Conservation (phyloP, 768 basidiomycete genomes). For the Xanthoconium stramineum region DNA sequence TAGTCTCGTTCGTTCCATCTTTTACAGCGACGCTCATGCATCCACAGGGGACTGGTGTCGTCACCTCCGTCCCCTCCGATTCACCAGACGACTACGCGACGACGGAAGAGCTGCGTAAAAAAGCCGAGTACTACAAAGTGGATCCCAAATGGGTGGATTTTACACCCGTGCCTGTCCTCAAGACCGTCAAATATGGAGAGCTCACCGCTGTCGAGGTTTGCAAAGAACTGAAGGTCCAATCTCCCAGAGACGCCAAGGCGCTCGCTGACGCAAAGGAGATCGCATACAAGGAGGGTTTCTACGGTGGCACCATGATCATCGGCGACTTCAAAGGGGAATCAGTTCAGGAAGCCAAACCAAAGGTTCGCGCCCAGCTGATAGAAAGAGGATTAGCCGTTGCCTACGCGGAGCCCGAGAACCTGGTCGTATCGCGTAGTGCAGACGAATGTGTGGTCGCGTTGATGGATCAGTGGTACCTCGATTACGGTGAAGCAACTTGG, state of each 20-base stretch:
- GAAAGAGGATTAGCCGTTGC: slow-evolving; percentile 72
- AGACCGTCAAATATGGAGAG: slow-evolving; percentile 90
- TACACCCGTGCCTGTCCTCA: slow-evolving; percentile 84
- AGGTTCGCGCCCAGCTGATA: slow-evolving; percentile 84
- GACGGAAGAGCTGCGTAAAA: slow-evolving; percentile 88
- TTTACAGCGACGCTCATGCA: background rate
- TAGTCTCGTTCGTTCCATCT: background rate
- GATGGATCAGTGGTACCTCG: slow-evolving; percentile 99
- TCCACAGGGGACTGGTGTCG: slow-evolving; percentile 90
- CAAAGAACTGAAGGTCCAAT: slow-evolving; percentile 90
- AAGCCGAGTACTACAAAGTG: slow-evolving; percentile 95
- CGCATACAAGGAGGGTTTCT: slow-evolving; percentile 98
- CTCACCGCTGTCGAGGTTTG: slow-evolving; percentile 82
- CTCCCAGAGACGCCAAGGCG: slow-evolving; percentile 90
- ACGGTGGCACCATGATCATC: slow-evolving; percentile 85
- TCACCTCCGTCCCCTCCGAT: slow-evolving; percentile 97
- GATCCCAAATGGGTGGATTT: slow-evolving; percentile 82
- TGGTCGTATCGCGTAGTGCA: slow-evolving; percentile 85
- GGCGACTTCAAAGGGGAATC: slow-evolving; percentile 88
- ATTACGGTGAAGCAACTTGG: slow-evolving; percentile 94
- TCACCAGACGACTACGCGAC: slow-evolving; percentile 97
- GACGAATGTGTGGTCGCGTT: slow-evolving; percentile 98
- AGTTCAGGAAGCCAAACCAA: slow-evolving; percentile 89
- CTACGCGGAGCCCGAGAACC: slow-evolving; percentile 93
- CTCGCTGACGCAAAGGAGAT: slow-evolving; percentile 96